Evolutionary conservation across 805 yeast genomes (phyloP), one percentile per base, ranked within the genome.

Genomic region (Ogataea trehalophila): DNA sequence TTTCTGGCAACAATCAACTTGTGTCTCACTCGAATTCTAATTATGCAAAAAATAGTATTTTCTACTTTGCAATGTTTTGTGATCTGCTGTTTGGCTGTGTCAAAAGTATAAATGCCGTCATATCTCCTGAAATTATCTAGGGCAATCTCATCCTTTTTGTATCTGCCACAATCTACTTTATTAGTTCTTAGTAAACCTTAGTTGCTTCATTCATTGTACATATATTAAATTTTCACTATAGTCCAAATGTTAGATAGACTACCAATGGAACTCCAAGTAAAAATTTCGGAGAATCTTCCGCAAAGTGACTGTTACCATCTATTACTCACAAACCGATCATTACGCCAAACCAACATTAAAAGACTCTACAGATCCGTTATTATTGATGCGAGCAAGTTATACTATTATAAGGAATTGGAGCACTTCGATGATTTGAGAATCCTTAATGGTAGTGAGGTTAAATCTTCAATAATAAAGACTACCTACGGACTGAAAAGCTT

Each of bases 221-320:
- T 7, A 14, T 33, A 36, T 36, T 17, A 13, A n/a, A 8, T 4
- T 36, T 16, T 36, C 7, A 17, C 7, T 33, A 23, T 7, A 3
- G 7, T 5, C 17, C 47, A 6, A 1, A 63, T 63, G 67, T 18
- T 63, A 5, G 57, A 56, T 7, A n/a, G n/a, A 6, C 43, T 63
- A 11, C 67, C 67, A 5, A 16, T 36, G 5, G 67, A 63, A 48
- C 20, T 63, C 4, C 53, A 53, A 20, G 11, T 44, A 9, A 40
- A 45, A 26, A 49, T 63, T 11, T 47, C 54, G 17, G 51, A 52
- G 3, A 8, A 50, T 23, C 44, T 63, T 22, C 37, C 51, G 1
- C 66, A 63, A 41, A 34, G 57, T 2, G 66, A 62, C 40, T 56
- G 63, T 33, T 59, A 52, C 46, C 65, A 59, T 41, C 44, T 61